Conservation (phyloP, 202 grass and related monocot species). For the Brachypodium distachyon region DNA sequence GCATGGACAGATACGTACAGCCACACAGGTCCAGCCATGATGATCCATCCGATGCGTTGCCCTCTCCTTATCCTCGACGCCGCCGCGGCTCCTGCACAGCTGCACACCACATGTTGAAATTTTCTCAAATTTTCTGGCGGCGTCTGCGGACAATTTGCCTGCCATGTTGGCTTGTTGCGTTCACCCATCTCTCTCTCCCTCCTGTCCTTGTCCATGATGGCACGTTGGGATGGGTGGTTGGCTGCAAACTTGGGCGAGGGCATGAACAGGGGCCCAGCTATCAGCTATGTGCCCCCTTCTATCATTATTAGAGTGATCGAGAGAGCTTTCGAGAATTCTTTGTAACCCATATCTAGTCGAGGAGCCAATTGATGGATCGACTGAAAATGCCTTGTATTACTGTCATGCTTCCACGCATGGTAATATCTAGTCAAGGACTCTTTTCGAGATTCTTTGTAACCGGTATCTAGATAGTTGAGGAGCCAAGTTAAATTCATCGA, state of each 20-base stretch:
- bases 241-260: neutral
- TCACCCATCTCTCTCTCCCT: neutral
- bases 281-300: neutral
- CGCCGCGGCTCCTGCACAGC: neutral
- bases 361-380: no score
- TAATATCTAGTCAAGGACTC: no score
- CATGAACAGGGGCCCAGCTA: neutral
- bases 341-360: no score
- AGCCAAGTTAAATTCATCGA: no score
- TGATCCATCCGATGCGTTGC: neutral
- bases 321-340: neutral
- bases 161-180: no score
- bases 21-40: neutral
- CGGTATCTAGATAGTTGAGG: no score
- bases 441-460: no score
- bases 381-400: no score
- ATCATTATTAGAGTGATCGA: neutral
- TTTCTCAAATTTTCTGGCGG: neutral
- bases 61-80: neutral
- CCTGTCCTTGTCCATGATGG: neutral
- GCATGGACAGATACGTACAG: neutral
- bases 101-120: neutral
- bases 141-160: slow-evolving; percentile 6
- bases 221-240: neutral
- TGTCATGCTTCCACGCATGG: no score